phyloP scores from a whole-genome alignment of 371 early-diverging fungal species.

The Mortierella sp. region DNA sequence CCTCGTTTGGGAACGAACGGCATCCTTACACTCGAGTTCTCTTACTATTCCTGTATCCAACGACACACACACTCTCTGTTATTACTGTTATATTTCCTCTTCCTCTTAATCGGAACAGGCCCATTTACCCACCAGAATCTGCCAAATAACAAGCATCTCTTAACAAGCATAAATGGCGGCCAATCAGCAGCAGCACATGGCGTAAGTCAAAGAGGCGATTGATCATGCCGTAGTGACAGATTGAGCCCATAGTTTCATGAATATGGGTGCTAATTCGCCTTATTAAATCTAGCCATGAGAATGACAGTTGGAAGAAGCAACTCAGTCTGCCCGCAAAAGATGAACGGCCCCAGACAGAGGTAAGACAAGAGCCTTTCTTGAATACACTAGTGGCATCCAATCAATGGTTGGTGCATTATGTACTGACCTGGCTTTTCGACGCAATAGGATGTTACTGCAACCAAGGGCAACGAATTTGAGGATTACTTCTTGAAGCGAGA shows the following conservation, averaged over 20 bases:
- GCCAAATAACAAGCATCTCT: neutral
- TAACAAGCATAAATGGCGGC: slow-evolving; percentile 14
- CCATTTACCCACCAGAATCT: too few relatives aligned
- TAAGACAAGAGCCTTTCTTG: slow-evolving; percentile 41
- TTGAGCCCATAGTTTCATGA: neutral
- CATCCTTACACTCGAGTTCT: too few relatives aligned
- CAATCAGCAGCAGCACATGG: slow-evolving; percentile 41
- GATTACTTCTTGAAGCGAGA: slow-evolving; percentile 97
- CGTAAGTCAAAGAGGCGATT: slow-evolving; percentile 17
- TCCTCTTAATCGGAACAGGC: too few relatives aligned
- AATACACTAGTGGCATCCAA: too few relatives aligned
- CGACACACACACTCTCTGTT: too few relatives aligned
- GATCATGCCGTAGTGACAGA: neutral
- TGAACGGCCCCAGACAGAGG: slow-evolving; percentile 90
- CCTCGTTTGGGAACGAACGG: too few relatives aligned
- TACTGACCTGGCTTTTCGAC: too few relatives aligned
- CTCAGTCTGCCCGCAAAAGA: slow-evolving; percentile 85
- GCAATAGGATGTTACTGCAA: slow-evolving; percentile 92
- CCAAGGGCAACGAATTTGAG: slow-evolving; percentile 98
- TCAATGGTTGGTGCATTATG: too few relatives aligned
- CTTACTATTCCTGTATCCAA: too few relatives aligned
- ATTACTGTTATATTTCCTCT: too few relatives aligned
- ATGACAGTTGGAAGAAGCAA: slow-evolving; percentile 81
- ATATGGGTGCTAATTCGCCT: neutral
- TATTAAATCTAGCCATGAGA: slow-evolving; percentile 61